These are phyloP conservation scores for Leccinum pseudoinsigne DNA, from an alignment of 1,284 basidiomycete genomes.

Conservation along the genomic window DNA sequence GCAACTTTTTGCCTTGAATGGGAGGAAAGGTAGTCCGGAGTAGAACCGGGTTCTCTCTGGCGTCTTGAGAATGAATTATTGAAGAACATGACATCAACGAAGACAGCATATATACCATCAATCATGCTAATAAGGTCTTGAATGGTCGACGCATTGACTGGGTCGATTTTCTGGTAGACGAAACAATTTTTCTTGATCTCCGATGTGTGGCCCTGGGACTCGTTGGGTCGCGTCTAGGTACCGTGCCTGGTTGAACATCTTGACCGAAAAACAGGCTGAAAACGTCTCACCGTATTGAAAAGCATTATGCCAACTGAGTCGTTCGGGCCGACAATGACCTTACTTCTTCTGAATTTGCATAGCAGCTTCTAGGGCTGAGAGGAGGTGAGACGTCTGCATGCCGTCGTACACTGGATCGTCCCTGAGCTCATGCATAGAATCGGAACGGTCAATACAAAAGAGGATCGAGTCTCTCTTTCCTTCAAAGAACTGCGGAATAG, in stretches of 20 bases:
- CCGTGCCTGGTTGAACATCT: constrained; percentile 18
- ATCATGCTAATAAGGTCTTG: constrained; percentile 71
- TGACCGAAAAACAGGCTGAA: neutral
- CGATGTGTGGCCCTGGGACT: constrained; percentile 52
- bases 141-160: constrained; percentile 80
- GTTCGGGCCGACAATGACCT: constrained; percentile 84
- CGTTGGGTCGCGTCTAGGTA: constrained; percentile 50
- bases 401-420: constrained; percentile 65
- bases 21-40: constrained; percentile 64
- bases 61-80: constrained; percentile 40
- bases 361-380: constrained; percentile 77
- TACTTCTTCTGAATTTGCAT: constrained; percentile 84
- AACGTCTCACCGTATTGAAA: constrained; percentile 82
- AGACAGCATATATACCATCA: constrained; percentile 51
- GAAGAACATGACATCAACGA: neutral
- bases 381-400: constrained; percentile 62
- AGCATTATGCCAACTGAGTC: constrained; percentile 89
- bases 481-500: constrained; percentile 59
- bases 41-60: constrained; percentile 55
- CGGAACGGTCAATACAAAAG: constrained; percentile 92
- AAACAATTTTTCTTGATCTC: constrained; percentile 77
- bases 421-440: constrained; percentile 79
- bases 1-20: constrained; percentile 49
- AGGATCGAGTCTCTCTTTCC: constrained; percentile 82
- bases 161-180: constrained; percentile 75